Evolutionary conservation across 2,329 filamentous ascomycete species (phyloP).

Genomic region (Whalleya microplaca): DNA sequence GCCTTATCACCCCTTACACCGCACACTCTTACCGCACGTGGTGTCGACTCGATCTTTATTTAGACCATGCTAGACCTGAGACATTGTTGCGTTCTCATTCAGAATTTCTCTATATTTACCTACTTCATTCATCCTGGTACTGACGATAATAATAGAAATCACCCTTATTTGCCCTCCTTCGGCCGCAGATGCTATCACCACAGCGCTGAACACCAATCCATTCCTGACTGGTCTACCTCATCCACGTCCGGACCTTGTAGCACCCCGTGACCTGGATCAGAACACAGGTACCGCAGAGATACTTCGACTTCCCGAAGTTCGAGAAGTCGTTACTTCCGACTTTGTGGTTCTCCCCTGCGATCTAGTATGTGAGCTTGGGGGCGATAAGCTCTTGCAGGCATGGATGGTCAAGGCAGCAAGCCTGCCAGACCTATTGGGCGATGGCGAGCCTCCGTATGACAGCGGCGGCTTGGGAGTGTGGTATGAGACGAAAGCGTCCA

Average conservation of each 20-base stretch:
- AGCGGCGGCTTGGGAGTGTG: slow-evolving; percentile 87
- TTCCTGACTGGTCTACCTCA: slow-evolving; percentile 73
- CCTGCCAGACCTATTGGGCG: slow-evolving; percentile 63
- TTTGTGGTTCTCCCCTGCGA: slow-evolving; percentile 94
- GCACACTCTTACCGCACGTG: not conserved
- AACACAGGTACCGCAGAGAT: slow-evolving; percentile 91
- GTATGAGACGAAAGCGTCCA: slow-evolving; percentile 81
- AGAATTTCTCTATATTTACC: not conserved
- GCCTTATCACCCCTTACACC: not conserved
- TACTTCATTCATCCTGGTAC: slow-evolving; percentile 12
- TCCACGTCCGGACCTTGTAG: slow-evolving; percentile 74
- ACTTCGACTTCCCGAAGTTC: slow-evolving; percentile 81
- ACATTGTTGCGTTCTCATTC: not conserved
- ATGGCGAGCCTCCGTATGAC: slow-evolving; percentile 45
- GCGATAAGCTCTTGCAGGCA: slow-evolving; percentile 80
- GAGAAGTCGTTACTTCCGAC: slow-evolving; percentile 76
- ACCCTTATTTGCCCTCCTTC: slow-evolving; percentile 67
- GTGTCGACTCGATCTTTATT: not conserved
- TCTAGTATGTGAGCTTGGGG: slow-evolving; percentile 85
- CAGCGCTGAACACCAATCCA: slow-evolving; percentile 77
- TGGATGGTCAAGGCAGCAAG: slow-evolving; percentile 88
- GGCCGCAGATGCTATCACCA: slow-evolving; percentile 67
- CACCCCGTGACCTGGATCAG: slow-evolving; percentile 75
- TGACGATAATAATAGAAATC: slow-evolving; percentile 52
- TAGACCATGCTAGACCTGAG: not conserved